These are phyloP conservation scores for Fusarium scirpi DNA, from an alignment of 2,329 filamentous ascomycete species.

Conservation along the genomic window DNA sequence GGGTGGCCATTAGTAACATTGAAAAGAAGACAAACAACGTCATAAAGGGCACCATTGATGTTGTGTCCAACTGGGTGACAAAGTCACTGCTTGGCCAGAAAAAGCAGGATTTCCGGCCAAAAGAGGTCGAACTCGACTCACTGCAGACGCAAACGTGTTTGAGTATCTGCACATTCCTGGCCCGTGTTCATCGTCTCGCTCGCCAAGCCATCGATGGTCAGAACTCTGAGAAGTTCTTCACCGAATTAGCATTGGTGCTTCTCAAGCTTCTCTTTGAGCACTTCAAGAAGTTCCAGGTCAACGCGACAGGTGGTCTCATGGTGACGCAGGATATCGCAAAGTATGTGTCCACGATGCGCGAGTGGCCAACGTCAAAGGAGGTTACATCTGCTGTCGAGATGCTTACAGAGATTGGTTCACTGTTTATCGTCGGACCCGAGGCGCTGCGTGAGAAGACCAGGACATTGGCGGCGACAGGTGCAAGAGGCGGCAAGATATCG, in stretches of 20 bases:
- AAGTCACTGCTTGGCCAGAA: conserved; percentile 81
- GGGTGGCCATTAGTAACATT: conserved; percentile 77
- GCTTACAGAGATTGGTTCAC: conserved; percentile 89
- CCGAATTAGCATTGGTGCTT: conserved; percentile 84
- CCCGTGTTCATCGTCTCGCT: conserved; percentile 71
- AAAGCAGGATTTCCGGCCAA: conserved; percentile 91
- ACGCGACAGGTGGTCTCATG: conserved; percentile 92
- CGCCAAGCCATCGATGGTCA: conserved; percentile 80
- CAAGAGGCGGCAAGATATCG: conserved; percentile 67
- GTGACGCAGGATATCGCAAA: conserved; percentile 96
- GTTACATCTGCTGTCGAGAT: conserved; percentile 81
- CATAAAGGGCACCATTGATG: conserved; percentile 69
- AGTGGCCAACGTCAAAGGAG: conserved; percentile 80
- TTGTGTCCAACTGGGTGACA: conserved; percentile 79
- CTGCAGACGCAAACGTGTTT: conserved; percentile 89
- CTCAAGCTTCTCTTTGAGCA: conserved; percentile 87
- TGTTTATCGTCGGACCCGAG: conserved; percentile 93
- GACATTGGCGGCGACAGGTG: conserved; percentile 62
- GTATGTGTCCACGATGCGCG: conserved; percentile 86
- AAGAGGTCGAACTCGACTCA: conserved; percentile 81
- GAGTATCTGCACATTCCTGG: conserved; percentile 83
- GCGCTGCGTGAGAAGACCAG: conserved; percentile 78
- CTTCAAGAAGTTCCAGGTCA: conserved; percentile 94
- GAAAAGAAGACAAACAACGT: conserved; percentile 82
- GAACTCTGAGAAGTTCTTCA: conserved; percentile 84